Base-by-base conservation (phyloP, 495 filamentous ascomycete species). In the Penicillium coffeae region DNA sequence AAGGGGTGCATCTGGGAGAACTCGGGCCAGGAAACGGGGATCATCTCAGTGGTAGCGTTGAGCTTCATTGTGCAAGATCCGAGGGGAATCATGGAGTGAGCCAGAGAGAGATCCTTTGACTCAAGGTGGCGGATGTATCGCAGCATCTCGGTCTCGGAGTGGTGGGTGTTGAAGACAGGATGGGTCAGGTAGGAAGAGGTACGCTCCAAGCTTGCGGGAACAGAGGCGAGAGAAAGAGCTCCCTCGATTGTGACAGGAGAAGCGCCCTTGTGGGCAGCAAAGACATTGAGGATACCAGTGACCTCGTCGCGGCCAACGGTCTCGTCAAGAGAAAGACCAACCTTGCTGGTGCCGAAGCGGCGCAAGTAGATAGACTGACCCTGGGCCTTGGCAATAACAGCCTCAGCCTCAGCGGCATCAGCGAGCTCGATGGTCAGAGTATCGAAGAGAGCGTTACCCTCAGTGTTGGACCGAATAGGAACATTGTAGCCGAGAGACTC, bases 11-110 rank as follows among this genome's bases (percentile, higher is more conserved):
- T 81, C 39, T 86, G 82, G 38, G 89, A 80, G 68, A 95, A 92
- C 58, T 90, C 85, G 9, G 86, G 85, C 75, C 84, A 88, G 1
- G 90, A 90, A 47, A 96, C 75, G 15, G 93, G 88, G 8, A 88
- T 79, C 88, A 94, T 97, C 66, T 97, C 92, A 13, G 88, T 87
- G 25, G 92, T 94, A 47, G 88, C 90, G 62, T 98, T 98, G 36
- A 98, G 84, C 77, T 98, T 98, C 93, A 98, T 98, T 18, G 93
- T 98, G 76, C 93, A 98, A 14, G 94, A 97, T 21, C 93, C 93
- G n/a, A 98, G 81, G 6, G 93, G 91, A 53, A 98, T 98, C 93
- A 98, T 98, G 9, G 94, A 97, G 72, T 97, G 94, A 6, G 87
- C 87, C 33, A 97, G 76, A 14, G 94, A 97, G 4, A 98, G 74